Evolutionary conservation across 2,329 filamentous ascomycete genomes (phyloP).

Genomic region (Fusarium redolens): DNA sequence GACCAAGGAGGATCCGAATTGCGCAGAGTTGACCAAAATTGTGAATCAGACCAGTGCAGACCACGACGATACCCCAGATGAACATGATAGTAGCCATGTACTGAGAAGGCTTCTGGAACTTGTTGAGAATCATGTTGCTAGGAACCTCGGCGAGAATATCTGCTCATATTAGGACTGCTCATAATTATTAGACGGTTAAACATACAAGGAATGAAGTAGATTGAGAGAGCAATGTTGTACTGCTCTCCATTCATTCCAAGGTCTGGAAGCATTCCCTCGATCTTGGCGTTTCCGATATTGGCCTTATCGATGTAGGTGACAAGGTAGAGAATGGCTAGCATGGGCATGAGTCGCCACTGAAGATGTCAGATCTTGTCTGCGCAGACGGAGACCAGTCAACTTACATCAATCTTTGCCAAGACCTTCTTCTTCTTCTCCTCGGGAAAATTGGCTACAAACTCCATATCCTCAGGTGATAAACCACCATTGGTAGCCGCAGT

Average conservation of each 20-base stretch:
- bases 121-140: slow-evolving; percentile 35
- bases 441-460: slow-evolving; percentile 34
- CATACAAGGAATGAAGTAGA: slow-evolving; percentile 34
- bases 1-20: slow-evolving; percentile 24
- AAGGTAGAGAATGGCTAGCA: slow-evolving; percentile 27
- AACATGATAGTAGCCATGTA: slow-evolving; percentile 33
- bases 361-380: accelerated
- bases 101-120: slow-evolving; percentile 28
- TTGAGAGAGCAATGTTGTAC: slow-evolving; percentile 31
- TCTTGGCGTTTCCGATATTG: slow-evolving; percentile 35
- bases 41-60: slow-evolving; percentile 20
- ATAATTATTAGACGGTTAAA: accelerated
- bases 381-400: accelerated
- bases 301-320: slow-evolving; percentile 33
- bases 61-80: slow-evolving; percentile 29
- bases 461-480: slow-evolving; percentile 25
- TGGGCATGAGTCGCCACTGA: slow-evolving; percentile 34
- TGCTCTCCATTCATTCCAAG: slow-evolving; percentile 27
- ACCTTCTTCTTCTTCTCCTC: slow-evolving; percentile 39
- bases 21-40: slow-evolving; percentile 27
- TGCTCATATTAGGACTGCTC: not conserved
- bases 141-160: slow-evolving; percentile 30
- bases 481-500: not conserved
- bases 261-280: slow-evolving; percentile 27
- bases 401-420: slow-evolving; percentile 35